Conservation (phyloP, 371 early-diverging fungal species). For the Lichtheimia corymbifera region DNA sequence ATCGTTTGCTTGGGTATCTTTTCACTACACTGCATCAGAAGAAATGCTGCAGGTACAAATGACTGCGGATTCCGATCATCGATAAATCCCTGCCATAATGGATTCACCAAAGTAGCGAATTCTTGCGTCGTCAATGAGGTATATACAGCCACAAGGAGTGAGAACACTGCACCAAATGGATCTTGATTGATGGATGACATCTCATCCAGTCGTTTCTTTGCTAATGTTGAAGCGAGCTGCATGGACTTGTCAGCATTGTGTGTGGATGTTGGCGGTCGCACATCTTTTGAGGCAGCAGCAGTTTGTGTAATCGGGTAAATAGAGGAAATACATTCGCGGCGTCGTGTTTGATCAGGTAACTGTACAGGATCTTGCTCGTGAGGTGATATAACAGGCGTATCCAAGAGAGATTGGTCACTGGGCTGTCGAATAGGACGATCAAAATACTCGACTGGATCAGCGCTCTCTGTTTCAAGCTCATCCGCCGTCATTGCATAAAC, state of each 20-base stretch:
- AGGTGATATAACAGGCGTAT: not conserved
- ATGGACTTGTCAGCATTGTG: not conserved
- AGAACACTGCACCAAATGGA: conserved; percentile 55
- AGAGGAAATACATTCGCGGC: conserved; percentile 10
- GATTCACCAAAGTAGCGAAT: conserved; percentile 40
- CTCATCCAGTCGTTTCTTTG: conserved; percentile 41
- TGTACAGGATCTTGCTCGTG: not conserved
- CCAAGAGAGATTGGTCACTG: not conserved
- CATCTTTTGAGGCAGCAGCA: conserved; percentile 21
- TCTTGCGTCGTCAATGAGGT: conserved; percentile 51
- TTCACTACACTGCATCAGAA: conserved; percentile 66
- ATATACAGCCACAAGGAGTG: conserved; percentile 58
- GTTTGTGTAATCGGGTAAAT: conserved; percentile 24
- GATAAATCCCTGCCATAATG: conserved; percentile 58
- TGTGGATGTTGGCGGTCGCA: conserved; percentile 21
- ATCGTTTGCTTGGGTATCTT: conserved; percentile 53
- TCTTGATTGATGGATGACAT: conserved; percentile 52
- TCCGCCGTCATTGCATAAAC: conserved; percentile 36
- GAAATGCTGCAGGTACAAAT: conserved; percentile 56
- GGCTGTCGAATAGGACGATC: conserved; percentile 3
- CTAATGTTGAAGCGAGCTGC: conserved; percentile 20
- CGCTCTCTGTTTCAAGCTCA: conserved; percentile 22
- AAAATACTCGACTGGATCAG: conserved; percentile 1
- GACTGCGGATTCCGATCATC: conserved; percentile 47
- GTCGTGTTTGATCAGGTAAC: conserved; percentile 12